A percentile compares a stretch with the other conserved stretches of the same genome.
Evolutionary conservation across 495 filamentous ascomycete species (phyloP).

Genomic region (Astrothelium macrocarpum): DNA sequence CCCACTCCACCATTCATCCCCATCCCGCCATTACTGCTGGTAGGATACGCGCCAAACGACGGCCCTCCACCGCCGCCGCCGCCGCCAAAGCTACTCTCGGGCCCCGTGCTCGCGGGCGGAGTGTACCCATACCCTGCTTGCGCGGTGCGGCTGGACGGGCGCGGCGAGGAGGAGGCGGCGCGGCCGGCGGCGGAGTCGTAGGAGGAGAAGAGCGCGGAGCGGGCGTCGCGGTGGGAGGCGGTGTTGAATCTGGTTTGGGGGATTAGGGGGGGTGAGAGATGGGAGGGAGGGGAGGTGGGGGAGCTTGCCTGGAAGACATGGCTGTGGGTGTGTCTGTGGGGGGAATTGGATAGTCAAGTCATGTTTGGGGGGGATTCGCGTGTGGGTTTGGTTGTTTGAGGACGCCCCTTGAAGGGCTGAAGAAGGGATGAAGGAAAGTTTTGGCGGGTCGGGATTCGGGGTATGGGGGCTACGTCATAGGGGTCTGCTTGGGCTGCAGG

Average conservation of each 20-base stretch:
- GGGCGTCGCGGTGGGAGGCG: slow-evolving; percentile 55
- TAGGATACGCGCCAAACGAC: slow-evolving; percentile 15
- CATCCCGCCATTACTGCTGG: slow-evolving; percentile 15
- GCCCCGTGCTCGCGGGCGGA: slow-evolving; percentile 36
- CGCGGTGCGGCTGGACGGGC: slow-evolving; percentile 12
- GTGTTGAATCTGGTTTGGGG: neutral
- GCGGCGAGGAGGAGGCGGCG: slow-evolving; percentile 20
- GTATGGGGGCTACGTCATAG: neutral
- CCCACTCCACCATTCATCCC: slow-evolving; percentile 13
- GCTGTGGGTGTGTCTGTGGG: neutral
- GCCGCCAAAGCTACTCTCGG: too few species aligned
- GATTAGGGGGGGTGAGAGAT: neutral
- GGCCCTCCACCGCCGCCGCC: slow-evolving; percentile 26
- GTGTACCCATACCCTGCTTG: slow-evolving; percentile 42
- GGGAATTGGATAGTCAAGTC: neutral
- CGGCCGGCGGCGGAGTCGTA: slow-evolving; percentile 39
- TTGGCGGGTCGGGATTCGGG: neutral
- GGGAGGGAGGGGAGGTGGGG: neutral
- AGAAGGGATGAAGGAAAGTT: neutral
- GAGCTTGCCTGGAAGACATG: slow-evolving; percentile 5
- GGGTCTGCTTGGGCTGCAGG: too few species aligned
- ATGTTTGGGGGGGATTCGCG: neutral
- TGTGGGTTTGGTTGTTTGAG: neutral
- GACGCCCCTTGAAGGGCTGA: neutral
- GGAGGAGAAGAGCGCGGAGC: slow-evolving; percentile 77